Base-by-base conservation (phyloP, 345 rosid species). In the Bruguiera parviflora region DNA sequence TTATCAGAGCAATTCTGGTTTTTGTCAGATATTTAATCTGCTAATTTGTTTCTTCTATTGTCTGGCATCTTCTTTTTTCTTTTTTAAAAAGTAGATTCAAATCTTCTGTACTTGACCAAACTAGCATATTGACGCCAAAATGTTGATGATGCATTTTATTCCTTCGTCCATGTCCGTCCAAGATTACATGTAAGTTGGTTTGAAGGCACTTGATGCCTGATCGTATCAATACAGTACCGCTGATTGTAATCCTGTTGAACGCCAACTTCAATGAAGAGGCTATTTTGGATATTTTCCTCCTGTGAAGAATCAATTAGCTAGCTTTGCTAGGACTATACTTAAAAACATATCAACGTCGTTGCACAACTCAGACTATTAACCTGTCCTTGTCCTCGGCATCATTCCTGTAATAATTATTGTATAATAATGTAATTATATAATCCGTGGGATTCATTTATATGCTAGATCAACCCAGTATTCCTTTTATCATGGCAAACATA, bases 111-210 rank as follows among this genome's bases (percentile, higher is more conserved):
- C 58, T 21, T 22, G 24, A 56, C 32, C 57, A 56, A 35, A 53
- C 33, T 15, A 66, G 61, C 58, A 57, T 57, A 56, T 31, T 63
- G 57, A 67, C 25, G 37, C 24, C 53, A 51, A 33, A 67, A 67
- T 21, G 5, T 10, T 33, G 15, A 58, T 22, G 35, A 58, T 43
- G 64, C 64, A 9, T 16, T 25, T 27, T 52, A 65, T 65, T 65
- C 68, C 46, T 51, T 52, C 39, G 5, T 52, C 32, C 59, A 20
- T 2, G 68, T 65, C 63, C 56, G 22, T 68, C 57, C 71, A 68
- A 68, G 58, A 37, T 27, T 6, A 35, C 46, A 35, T 49, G 29
- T 18, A 7, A 24, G 27, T 35, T 20, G 19, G 16, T 39, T 16
- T 8, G 47, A 61, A 39, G 24, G 9, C 57, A 27, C 21, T 24